phyloP scores from a whole-genome alignment of 1,284 basidiomycete species.

The Mycena sp. region DNA sequence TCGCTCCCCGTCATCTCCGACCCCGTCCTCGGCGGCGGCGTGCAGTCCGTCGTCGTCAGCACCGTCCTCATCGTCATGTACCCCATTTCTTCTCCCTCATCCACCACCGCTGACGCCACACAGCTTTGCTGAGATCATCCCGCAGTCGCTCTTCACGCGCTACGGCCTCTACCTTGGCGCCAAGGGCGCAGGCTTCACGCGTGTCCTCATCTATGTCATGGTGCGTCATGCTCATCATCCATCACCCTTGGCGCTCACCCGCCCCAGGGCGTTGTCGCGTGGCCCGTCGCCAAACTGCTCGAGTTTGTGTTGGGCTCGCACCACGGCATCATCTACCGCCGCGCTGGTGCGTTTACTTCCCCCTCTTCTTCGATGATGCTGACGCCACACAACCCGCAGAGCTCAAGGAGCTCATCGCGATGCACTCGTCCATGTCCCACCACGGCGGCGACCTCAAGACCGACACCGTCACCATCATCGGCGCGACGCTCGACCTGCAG shows the following conservation, averaged over 20 bases:
- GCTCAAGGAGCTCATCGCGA: conserved; percentile 78
- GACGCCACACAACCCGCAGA: conserved; percentile 52
- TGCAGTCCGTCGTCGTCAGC: conserved; percentile 83
- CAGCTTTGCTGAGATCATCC: conserved; percentile 92
- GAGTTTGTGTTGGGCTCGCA: conserved; percentile 69
- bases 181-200: conserved; percentile 85
- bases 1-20: conserved; percentile 92
- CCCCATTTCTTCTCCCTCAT: conserved; percentile 20
- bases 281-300: conserved; percentile 81
- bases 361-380: neutral
- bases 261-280: conserved; percentile 75
- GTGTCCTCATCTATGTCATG: conserved; percentile 72
- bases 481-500: conserved; percentile 78
- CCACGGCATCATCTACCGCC: conserved; percentile 69
- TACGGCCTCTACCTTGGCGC: conserved; percentile 94
- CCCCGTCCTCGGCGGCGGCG: conserved; percentile 86
- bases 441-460: conserved; percentile 77
- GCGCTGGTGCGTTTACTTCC: conserved; percentile 47
- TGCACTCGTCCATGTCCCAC: conserved; percentile 66
- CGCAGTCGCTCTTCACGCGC: conserved; percentile 90
- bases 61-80: conserved; percentile 90
- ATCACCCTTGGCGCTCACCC: neutral
- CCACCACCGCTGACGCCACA: neutral
- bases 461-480: conserved; percentile 82
- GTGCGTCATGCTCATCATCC: conserved; percentile 49